Percentiles rank a stretch among this genome's conserved stretches.
Conservation (phyloP, 2,329 filamentous ascomycete species). For the Claviceps sp. region DNA sequence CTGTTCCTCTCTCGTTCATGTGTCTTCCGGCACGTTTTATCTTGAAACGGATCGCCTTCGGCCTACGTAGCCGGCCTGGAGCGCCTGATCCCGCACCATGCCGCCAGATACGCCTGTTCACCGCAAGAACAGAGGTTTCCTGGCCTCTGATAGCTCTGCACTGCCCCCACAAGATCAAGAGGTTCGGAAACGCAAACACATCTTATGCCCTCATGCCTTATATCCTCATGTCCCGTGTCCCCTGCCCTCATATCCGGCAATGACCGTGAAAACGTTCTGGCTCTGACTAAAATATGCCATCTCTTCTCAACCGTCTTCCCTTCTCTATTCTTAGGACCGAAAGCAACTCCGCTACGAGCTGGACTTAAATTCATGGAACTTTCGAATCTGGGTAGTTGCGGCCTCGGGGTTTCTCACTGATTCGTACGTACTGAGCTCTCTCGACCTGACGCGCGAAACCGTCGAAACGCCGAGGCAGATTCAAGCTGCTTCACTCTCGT, state of each 20-base stretch:
- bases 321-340: slow-evolving; percentile 27
- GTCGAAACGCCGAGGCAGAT: not conserved
- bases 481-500: not conserved
- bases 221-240: no score
- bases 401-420: slow-evolving; percentile 41
- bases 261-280: not conserved
- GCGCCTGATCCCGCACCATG: slow-evolving; percentile 12
- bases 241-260: not conserved
- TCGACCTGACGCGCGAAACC: not conserved
- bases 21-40: not conserved
- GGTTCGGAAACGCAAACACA: slow-evolving; percentile 17
- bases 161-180: slow-evolving; percentile 34
- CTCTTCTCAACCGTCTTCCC: not conserved
- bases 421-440: slow-evolving; percentile 24
- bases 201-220: no score
- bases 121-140: slow-evolving; percentile 34
- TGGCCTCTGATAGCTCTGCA: slow-evolving; percentile 37
- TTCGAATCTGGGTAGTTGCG: slow-evolving; percentile 41
- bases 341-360: slow-evolving; percentile 38
- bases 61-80: not conserved
- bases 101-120: slow-evolving; percentile 15
- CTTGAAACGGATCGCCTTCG: not conserved
- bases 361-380: slow-evolving; percentile 40
- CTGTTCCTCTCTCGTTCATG: not conserved
- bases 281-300: slow-evolving; percentile 4